phyloP scores from a whole-genome alignment of 2,329 filamentous ascomycete species.

The Waltergamsia citrina region DNA sequence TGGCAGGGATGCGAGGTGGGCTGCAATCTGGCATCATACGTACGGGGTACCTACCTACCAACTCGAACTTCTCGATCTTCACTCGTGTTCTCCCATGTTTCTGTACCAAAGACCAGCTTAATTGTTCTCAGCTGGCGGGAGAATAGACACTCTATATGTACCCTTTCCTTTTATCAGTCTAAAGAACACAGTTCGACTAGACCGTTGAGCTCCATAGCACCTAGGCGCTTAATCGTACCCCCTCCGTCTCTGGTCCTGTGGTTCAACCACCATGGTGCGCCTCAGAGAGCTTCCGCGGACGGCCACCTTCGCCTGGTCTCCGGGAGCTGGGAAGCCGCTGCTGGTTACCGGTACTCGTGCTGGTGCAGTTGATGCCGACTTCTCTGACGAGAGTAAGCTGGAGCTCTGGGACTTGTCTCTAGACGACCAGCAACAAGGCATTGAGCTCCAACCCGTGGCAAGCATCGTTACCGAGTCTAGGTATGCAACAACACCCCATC shows the following conservation, averaged over 20 bases:
- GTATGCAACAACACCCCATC: conserved; percentile 30
- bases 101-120: conserved; percentile 6
- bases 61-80: too few relatives aligned
- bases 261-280: conserved; percentile 65
- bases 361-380: conserved; percentile 91
- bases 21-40: conserved; percentile 38
- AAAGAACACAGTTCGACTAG: not conserved
- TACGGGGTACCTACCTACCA: conserved; percentile 8
- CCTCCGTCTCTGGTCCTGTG: conserved; percentile 5
- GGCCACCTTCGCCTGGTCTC: conserved; percentile 95
- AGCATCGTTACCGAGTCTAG: conserved; percentile 84
- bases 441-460: conserved; percentile 78
- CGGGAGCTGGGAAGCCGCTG: conserved; percentile 66
- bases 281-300: conserved; percentile 94
- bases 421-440: conserved; percentile 62
- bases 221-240: not conserved
- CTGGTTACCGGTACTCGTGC: conserved; percentile 91
- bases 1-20: conserved; percentile 11
- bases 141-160: conserved; percentile 11
- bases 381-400: conserved; percentile 92
- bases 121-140: conserved; percentile 19
- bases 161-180: conserved; percentile 6
- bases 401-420: conserved; percentile 93
- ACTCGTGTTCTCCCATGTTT: conserved; percentile 8
- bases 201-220: conserved; percentile 2